phyloP scores from a whole-genome alignment of 768 basidiomycete species.

The Leccinum ochraceum region DNA sequence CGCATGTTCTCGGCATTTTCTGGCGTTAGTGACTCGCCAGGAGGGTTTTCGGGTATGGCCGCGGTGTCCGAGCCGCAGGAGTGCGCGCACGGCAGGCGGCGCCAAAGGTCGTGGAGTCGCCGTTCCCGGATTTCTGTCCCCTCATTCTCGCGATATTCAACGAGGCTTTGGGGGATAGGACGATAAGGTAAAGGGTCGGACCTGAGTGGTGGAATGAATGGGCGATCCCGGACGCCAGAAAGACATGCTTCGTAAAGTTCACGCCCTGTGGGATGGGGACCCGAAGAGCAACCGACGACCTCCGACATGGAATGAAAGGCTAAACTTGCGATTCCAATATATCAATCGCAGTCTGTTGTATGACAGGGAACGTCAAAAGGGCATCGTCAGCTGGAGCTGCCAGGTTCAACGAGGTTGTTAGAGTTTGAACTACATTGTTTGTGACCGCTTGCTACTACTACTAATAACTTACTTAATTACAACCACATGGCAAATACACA shows the following conservation, averaged over 20 bases:
- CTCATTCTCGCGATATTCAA: constrained; percentile 65
- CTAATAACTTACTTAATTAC: constrained; percentile 15
- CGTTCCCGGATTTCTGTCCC: constrained; percentile 61
- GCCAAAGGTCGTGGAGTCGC: constrained; percentile 65
- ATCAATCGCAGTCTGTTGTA: constrained; percentile 12
- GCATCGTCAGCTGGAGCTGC: constrained; percentile 29
- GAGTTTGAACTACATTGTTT: constrained; percentile 27
- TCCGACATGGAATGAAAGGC: constrained; percentile 30
- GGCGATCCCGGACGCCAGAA: constrained; percentile 53
- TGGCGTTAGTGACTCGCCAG: constrained; percentile 38
- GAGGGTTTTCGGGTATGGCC: constrained; percentile 17
- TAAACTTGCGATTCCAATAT: constrained; percentile 21
- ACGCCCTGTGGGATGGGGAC: constrained; percentile 41
- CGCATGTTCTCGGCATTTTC: constrained; percentile 63
- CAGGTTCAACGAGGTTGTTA: constrained; percentile 23
- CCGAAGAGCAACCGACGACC: constrained; percentile 21
- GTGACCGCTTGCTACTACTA: constrained; percentile 30
- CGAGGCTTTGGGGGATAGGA: constrained; percentile 50
- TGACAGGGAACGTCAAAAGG: constrained; percentile 23
- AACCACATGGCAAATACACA: constrained; percentile 22
- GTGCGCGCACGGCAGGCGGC: constrained; percentile 45
- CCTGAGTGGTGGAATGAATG: constrained; percentile 58
- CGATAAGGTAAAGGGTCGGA: constrained; percentile 48
- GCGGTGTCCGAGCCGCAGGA: constrained; percentile 26
- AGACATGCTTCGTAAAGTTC: constrained; percentile 55